phyloP scores from a whole-genome alignment of 2,329 filamentous ascomycete species.

The Didymellaceae sp. region DNA sequence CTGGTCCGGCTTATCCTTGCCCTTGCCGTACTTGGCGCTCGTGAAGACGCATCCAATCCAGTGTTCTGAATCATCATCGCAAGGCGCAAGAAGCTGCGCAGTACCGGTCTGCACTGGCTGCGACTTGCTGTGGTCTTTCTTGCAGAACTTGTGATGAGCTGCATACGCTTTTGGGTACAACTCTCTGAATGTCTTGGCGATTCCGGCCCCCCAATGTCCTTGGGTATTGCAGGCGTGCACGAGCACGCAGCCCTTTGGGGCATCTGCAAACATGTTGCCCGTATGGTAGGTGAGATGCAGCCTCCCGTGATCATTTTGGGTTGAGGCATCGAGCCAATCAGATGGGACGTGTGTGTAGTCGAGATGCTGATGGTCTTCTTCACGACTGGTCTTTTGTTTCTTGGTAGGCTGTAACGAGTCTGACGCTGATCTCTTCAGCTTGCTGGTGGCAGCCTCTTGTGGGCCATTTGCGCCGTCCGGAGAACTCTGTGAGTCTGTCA shows the following conservation, averaged over 20 bases:
- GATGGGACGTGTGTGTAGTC: slow-evolving; percentile 19
- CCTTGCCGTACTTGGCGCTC: slow-evolving; percentile 56
- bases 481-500: background rate
- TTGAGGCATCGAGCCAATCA: background rate
- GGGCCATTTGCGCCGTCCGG: background rate
- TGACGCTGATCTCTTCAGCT: background rate
- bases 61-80: slow-evolving; percentile 49
- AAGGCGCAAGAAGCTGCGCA: slow-evolving; percentile 61
- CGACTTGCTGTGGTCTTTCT: slow-evolving; percentile 25
- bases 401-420: background rate
- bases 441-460: background rate
- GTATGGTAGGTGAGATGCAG: slow-evolving; percentile 30
- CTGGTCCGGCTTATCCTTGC: slow-evolving; percentile 48
- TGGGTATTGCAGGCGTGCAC: slow-evolving; percentile 67
- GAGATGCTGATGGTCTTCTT: slow-evolving; percentile 4
- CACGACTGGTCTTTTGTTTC: background rate
- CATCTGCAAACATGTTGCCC: slow-evolving; percentile 60
- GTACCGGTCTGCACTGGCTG: slow-evolving; percentile 52
- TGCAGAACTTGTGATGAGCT: slow-evolving; percentile 58
- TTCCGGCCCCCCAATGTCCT: slow-evolving; percentile 65
- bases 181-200: slow-evolving; percentile 59
- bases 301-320: background rate
- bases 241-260: slow-evolving; percentile 57
- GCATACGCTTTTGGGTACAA: slow-evolving; percentile 60
- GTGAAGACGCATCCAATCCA: slow-evolving; percentile 68